phyloP scores from a whole-genome alignment of 164 flowering plant genomes.

The Paratinospora sagittata region DNA sequence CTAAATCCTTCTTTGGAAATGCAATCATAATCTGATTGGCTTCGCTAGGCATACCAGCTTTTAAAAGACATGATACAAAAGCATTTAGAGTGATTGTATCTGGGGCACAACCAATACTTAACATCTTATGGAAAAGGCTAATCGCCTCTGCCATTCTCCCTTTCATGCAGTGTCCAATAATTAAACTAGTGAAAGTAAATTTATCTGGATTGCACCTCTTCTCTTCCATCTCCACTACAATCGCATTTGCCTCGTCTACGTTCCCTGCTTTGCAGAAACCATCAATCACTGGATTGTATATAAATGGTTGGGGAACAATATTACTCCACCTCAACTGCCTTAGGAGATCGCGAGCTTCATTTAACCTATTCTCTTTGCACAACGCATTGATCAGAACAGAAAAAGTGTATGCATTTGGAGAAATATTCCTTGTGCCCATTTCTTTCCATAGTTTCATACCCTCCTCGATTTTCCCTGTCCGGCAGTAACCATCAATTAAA shows the following conservation, averaged over 20 bases:
- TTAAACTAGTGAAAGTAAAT: constrained; percentile 77
- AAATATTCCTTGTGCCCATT: constrained; percentile 44
- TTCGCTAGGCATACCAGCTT: constrained; percentile 88
- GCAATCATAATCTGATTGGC: constrained; percentile 42
- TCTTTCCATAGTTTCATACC: constrained; percentile 61
- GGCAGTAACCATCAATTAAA: constrained; percentile 69
- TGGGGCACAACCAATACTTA: constrained; percentile 49
- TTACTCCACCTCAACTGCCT: constrained; percentile 38
- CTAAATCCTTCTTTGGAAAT: constrained; percentile 23
- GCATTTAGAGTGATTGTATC: constrained; percentile 55
- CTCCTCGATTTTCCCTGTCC: constrained; percentile 48
- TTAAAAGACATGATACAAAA: constrained; percentile 59
- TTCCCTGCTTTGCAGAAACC: constrained; percentile 87
- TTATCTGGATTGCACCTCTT: constrained; percentile 67
- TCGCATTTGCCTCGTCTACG: constrained; percentile 71
- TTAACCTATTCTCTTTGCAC: constrained; percentile 65
- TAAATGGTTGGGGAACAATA: constrained; percentile 54
- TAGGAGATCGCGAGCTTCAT: constrained; percentile 61
- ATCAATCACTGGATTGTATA: constrained; percentile 86
- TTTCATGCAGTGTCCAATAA: constrained; percentile 92
- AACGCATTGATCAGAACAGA: constrained; percentile 55
- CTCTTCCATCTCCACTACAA: constrained; percentile 69
- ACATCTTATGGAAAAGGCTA: constrained; percentile 58
- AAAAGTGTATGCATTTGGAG: constrained; percentile 66
- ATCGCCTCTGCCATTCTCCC: constrained; percentile 81